phyloP scores from a whole-genome alignment of 1,139 yeast species.

The Wickerhamomyces sp. region DNA sequence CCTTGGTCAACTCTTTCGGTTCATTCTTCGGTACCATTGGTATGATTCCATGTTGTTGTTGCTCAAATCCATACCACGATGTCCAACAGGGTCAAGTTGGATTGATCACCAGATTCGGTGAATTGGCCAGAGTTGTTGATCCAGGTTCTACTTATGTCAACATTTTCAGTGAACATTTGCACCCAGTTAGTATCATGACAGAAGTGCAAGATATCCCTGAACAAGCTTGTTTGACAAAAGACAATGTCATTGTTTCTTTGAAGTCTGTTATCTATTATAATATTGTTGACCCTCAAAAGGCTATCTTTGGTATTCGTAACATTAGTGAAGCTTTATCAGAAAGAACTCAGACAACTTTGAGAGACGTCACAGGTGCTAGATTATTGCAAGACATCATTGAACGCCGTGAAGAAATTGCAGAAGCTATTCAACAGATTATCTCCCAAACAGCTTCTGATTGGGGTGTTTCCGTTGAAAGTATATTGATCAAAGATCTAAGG shows the following conservation, averaged over 20 bases:
- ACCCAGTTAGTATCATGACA: slow-evolving; percentile 51
- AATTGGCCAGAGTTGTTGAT: slow-evolving; percentile 60
- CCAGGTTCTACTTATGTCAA: slow-evolving; percentile 68
- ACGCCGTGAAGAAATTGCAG: slow-evolving; percentile 70
- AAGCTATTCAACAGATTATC: slow-evolving; percentile 57
- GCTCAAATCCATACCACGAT: slow-evolving; percentile 54
- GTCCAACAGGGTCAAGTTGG: slow-evolving; percentile 73
- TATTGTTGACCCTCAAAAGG: slow-evolving; percentile 66
- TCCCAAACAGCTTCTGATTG: slow-evolving; percentile 62
- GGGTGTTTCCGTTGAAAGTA: slow-evolving; percentile 71
- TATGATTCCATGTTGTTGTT: slow-evolving; percentile 51
- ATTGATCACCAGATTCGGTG: slow-evolving; percentile 64
- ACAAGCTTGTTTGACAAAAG: slow-evolving; percentile 66
- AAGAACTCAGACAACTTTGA: slow-evolving; percentile 69
- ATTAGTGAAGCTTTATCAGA: slow-evolving; percentile 60
- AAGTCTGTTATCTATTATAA: slow-evolving; percentile 69
- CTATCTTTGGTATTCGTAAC: slow-evolving; percentile 53
- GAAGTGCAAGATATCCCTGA: slow-evolving; percentile 65
- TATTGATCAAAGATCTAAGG: slow-evolving; percentile 63
- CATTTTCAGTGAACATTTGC: slow-evolving; percentile 57
- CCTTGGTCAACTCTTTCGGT: slow-evolving; percentile 43
- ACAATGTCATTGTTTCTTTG: slow-evolving; percentile 57
- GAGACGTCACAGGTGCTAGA: slow-evolving; percentile 70
- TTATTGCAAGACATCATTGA: slow-evolving; percentile 71
- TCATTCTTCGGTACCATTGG: slow-evolving; percentile 50